Evolutionary conservation across 2,329 filamentous ascomycete species (phyloP), one percentile per base, ranked within the genome.

Genomic region (Ciborinia camelliae): DNA sequence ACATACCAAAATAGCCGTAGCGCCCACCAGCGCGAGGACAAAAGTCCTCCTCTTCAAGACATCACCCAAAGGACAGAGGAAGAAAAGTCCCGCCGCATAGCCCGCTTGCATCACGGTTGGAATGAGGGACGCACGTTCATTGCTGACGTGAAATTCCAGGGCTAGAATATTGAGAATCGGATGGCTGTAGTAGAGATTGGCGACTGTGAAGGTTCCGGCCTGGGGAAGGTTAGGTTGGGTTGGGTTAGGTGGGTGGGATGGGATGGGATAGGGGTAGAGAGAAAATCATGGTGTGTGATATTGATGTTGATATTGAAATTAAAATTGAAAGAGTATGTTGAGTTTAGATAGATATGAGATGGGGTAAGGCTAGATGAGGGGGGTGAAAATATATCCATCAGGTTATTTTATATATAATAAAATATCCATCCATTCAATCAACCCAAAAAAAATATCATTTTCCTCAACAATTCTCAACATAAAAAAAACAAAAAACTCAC

Each of bases 151-250:
- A 72, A 95, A 94, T 20, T 90, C 87, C 12, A 80, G 75, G 0
- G 91, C 90, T 48, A 95, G 81, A 59, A 90, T 84, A 72, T 92
- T 91, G 30, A 94, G 79, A 54, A 94, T 90, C 0, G 91, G 90
- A 71, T 93, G 90, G 66, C 84, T 90, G 76, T 94, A 92, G 77
- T 94, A 94, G 3, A 94, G 79, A 70, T 93, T 93, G 23, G 90
- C 90, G 8, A 93, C 90, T 0, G 89, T 91, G 69, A 91, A 86
- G 4, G 86, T 82, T 0, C 79, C 78, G 3, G 83, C 77, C 83
- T 85, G 23, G 12, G 53, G n/a, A 14, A n/a, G n/a, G n/a, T n/a
- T n/a, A n/a, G n/a, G n/a, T n/a, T n/a, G n/a, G n/a, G n/a, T n/a
- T n/a, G n/a, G n/a, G n/a, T n/a, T n/a, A n/a, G n/a, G n/a, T n/a